These are phyloP conservation scores for Hypoxylon subgilvum DNA, from an alignment of 495 filamentous ascomycete genomes.

Conservation along the genomic window DNA sequence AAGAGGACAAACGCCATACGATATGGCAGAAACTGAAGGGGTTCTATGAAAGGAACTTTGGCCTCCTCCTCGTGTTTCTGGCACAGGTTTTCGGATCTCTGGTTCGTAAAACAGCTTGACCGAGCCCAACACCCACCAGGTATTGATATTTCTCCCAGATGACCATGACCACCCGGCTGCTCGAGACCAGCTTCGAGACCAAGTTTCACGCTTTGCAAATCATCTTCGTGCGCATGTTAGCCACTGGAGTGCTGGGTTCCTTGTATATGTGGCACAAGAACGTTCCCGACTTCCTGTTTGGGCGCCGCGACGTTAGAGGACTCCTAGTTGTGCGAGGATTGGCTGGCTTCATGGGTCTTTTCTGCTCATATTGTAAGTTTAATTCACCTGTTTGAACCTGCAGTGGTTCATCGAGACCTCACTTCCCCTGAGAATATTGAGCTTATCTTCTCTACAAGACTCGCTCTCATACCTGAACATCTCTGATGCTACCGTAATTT, in stretches of 20 bases:
- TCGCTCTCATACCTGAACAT: conserved; percentile 79
- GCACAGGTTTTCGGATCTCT: conserved; percentile 75
- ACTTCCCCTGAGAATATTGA: not conserved
- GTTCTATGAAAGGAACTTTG: conserved; percentile 61
- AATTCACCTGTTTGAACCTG: too few species aligned
- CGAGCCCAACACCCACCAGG: not conserved
- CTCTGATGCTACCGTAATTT: conserved; percentile 80
- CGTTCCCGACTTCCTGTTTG: conserved; percentile 72
- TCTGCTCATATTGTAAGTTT: conserved; percentile 70
- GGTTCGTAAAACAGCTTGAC: conserved; percentile 26
- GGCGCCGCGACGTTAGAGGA: conserved; percentile 62
- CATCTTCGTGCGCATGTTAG: conserved; percentile 78
- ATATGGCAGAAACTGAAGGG: conserved; percentile 13
- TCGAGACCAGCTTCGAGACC: conserved; percentile 63
- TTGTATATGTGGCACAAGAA: conserved; percentile 74
- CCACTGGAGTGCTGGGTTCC: conserved; percentile 68
- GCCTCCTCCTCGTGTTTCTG: conserved; percentile 70
- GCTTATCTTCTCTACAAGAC: conserved; percentile 48
- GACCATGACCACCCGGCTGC: conserved; percentile 71
- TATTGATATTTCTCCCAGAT: conserved; percentile 50
- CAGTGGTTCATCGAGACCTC: too few species aligned
- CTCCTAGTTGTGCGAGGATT: conserved; percentile 69
- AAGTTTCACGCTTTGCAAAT: conserved; percentile 80
- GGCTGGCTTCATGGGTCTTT: conserved; percentile 76
- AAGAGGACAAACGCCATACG: not conserved